Evolutionary conservation across 2,329 filamentous ascomycete genomes (phyloP), one percentile per base, ranked within the genome.

Genomic region (Neonectria sp.): DNA sequence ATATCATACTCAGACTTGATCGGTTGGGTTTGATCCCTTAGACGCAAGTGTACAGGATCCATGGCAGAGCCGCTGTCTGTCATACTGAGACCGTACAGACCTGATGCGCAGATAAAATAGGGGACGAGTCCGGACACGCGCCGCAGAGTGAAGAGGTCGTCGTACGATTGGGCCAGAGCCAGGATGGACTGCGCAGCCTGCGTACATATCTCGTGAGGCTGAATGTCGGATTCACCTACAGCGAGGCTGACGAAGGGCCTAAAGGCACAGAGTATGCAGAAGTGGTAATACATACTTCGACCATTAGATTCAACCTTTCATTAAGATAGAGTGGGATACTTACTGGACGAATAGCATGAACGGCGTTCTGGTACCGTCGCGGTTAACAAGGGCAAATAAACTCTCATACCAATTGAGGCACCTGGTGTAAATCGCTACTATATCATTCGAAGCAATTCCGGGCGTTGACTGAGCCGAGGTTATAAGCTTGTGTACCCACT

Each of bases 271-370:
- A 71, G 53, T 1, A 72, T 46, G 35, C 64, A 69, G 40, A 68
- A 72, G 11, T 72, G 68, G 24, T 71, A 72, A 53, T 69, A 72
- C 63, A 72, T 72, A 40, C 70, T 72, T 12, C 33, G 24, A 13
- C 17, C 3, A 17, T 58, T 31, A 68, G 43, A 33, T 51, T 5
- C n/a, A 7, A 24, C 6, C 27, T 3, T 12, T 21, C 3, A 43
- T 3, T n/a, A n/a, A n/a, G n/a, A n/a, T n/a, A n/a, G n/a, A n/a
- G n/a, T n/a, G n/a, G n/a, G n/a, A 52, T 11, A 35, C 68, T 67
- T 48, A 73, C 71, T 73, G 71, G 17, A 63, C 27, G 31, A 73
- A 69, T 3, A 71, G 43, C 2, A 71, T 57, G 29, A 73, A 69
- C 7, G 71, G 68, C 12, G 59, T 68, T 25, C 52, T 62, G 21